phyloP scores from a whole-genome alignment of 2,329 filamentous ascomycete species.

The Ophiostoma piceae region DNA sequence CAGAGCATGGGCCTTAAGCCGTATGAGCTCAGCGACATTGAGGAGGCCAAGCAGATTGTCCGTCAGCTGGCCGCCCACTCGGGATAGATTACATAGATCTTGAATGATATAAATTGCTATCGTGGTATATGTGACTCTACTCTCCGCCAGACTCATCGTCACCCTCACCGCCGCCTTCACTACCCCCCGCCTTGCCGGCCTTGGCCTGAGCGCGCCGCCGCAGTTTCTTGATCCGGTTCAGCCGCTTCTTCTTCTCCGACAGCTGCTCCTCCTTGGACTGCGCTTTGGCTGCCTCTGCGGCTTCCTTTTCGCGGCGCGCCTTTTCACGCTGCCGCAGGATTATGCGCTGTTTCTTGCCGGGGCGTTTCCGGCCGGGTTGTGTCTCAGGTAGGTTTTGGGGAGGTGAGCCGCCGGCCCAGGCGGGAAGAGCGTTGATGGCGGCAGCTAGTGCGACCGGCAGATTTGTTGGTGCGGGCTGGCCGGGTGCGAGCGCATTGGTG shows the following conservation, averaged over 20 bases:
- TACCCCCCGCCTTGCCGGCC: conserved; percentile 28
- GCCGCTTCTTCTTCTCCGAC: conserved; percentile 56
- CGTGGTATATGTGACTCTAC: not conserved
- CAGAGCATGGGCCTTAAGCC: conserved; percentile 18
- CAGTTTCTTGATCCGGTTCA: conserved; percentile 57
- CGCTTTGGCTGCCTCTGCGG: conserved; percentile 38
- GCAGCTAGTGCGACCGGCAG: not conserved
- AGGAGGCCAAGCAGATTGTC: conserved; percentile 15
- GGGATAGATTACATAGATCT: too few relatives aligned
- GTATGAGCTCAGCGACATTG: conserved; percentile 14
- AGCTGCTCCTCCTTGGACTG: conserved; percentile 52
- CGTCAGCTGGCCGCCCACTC: not conserved
- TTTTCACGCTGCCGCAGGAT: conserved; percentile 44
- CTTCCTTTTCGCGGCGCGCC: conserved; percentile 39
- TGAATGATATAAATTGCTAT: not conserved
- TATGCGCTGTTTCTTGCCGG: conserved; percentile 56
- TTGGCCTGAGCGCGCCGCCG: conserved; percentile 54
- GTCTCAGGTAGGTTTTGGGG: not conserved
- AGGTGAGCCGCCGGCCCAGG: conserved; percentile 20
- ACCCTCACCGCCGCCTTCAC: not conserved
- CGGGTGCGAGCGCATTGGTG: conserved; percentile 21
- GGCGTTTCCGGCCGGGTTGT: conserved; percentile 36
- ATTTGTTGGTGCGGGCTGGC: not conserved
- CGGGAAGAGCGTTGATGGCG: conserved; percentile 23
- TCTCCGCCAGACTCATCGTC: not conserved